Evolutionary conservation across 2,329 filamentous ascomycete species (phyloP).

Genomic region (Cercospora nicotianae): DNA sequence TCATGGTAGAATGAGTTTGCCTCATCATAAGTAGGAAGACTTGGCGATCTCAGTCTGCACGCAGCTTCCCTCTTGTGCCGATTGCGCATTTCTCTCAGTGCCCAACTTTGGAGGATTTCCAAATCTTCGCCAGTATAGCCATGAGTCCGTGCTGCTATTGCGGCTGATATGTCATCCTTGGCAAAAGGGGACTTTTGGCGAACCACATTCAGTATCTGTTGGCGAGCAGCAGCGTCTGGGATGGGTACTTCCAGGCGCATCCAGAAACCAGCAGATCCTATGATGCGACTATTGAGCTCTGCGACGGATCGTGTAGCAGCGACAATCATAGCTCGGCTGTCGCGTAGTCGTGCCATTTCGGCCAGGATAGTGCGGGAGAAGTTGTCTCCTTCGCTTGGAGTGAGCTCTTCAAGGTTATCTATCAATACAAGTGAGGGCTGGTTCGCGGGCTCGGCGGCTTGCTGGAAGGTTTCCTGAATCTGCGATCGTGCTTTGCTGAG

Average conservation of each 20-base stretch:
- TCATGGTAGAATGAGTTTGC: neutral
- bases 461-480: conserved; percentile 68
- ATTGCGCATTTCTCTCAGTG: no score
- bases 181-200: conserved; percentile 49
- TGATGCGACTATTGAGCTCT: conserved; percentile 69
- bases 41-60: conserved; percentile 13
- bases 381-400: conserved; percentile 57
- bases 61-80: conserved; percentile 29
- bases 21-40: conserved; percentile 21
- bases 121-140: conserved; percentile 84
- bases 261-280: conserved; percentile 64
- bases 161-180: conserved; percentile 54
- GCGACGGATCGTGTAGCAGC: conserved; percentile 72
- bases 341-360: conserved; percentile 58
- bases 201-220: conserved; percentile 70
- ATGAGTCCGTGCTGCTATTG: conserved; percentile 74
- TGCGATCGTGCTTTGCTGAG: conserved; percentile 49
- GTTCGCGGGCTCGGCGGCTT: conserved; percentile 58
- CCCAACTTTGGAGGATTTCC: conserved; percentile 60
- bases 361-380: conserved; percentile 46
- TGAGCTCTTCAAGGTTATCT: conserved; percentile 72
- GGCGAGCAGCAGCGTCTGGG: conserved; percentile 68
- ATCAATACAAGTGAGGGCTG: conserved; percentile 79
- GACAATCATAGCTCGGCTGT: conserved; percentile 66
- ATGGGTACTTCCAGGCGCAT: conserved; percentile 72